Evolutionary conservation across 2,329 filamentous ascomycete genomes (phyloP), one percentile per base, ranked within the genome.

Genomic region (Pyricularia sp.): DNA sequence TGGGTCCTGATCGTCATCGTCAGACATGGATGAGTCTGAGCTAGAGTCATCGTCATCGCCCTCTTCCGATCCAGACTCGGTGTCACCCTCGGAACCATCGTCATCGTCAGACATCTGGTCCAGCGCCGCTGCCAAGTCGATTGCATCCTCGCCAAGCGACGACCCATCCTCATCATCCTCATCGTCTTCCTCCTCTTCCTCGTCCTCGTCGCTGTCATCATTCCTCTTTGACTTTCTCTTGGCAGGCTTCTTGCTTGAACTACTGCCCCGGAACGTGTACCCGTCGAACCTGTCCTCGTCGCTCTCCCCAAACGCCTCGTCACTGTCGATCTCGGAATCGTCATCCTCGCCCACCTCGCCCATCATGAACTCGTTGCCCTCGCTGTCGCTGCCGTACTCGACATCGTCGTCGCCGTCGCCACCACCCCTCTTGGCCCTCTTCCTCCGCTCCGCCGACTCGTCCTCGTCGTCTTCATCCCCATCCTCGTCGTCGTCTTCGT

Each of bases 231-330:
- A 73, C 71, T 78, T 80, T 64, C 72, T 73, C 28, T 71, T 70
- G 33, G 70, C 76, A 68, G 28, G 64, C 30, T 42, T 65, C 20
- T 67, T 63, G 50, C 77, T 78, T 2, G 78, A 71, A 66, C 78
- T 79, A 73, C 81, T 83, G 12, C 84, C 85, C 1, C 84, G 74
- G 70, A 88, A 88, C 0, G 82, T 75, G 74, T 90, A 96, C 12
- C 88, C 92, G 72, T 93, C 88, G 72, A 97, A 96, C 71, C 85
- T 86, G 76, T 97, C 94, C 75, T 95, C 90, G 75, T 97, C 94
- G 74, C 92, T 95, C 72, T 92, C 90, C 3, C 93, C 92, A 82
- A 97, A 93, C 2, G 94, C 94, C 74, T 96, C 92, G 76, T 89
- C 87, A 73, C 85, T 88, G 72, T 89, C 88, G 68, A 89, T 85